Conservation (phyloP, 192 early-diverging fungal genomes). For the Mortierella alpina region DNA sequence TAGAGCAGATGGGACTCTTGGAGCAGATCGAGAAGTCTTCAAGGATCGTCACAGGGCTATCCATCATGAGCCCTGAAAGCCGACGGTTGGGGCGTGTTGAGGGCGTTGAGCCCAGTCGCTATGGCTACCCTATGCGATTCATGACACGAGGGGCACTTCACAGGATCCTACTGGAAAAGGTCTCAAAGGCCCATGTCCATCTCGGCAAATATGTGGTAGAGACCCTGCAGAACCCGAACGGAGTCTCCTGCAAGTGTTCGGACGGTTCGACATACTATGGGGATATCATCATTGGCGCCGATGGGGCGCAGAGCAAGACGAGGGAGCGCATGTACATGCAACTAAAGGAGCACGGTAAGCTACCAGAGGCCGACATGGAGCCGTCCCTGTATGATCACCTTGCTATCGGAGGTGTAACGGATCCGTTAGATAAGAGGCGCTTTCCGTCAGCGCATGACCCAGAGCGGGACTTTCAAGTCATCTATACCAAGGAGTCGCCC, state of each 20-base stretch:
- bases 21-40: constrained; percentile 25
- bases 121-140: constrained; percentile 23
- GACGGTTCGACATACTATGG: constrained; percentile 43
- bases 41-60: constrained; percentile 21
- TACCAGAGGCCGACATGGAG: constrained; percentile 25
- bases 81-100: constrained; percentile 19
- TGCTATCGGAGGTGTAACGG: constrained; percentile 9
- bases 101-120: constrained; percentile 8
- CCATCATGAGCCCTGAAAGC: constrained; percentile 17
- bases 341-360: constrained; percentile 10
- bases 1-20: constrained; percentile 45
- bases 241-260: constrained; percentile 34
- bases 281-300: constrained; percentile 42
- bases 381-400: constrained; percentile 15
- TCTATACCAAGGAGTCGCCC: constrained; percentile 31
- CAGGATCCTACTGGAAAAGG: constrained; percentile 8
- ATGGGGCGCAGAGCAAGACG: constrained; percentile 25
- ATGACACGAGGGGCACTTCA: constrained; percentile 11
- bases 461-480: constrained; percentile 5
- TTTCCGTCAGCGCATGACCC: constrained; percentile 17
- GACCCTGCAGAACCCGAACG: constrained; percentile 29
- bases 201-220: constrained; percentile 30
- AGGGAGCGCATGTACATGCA: constrained; percentile 23
- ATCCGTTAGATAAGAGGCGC: constrained; percentile 14
- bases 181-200: constrained; percentile 19